phyloP scores from a whole-genome alignment of 1,284 basidiomycete genomes.

The Pseudozyma sp. region DNA sequence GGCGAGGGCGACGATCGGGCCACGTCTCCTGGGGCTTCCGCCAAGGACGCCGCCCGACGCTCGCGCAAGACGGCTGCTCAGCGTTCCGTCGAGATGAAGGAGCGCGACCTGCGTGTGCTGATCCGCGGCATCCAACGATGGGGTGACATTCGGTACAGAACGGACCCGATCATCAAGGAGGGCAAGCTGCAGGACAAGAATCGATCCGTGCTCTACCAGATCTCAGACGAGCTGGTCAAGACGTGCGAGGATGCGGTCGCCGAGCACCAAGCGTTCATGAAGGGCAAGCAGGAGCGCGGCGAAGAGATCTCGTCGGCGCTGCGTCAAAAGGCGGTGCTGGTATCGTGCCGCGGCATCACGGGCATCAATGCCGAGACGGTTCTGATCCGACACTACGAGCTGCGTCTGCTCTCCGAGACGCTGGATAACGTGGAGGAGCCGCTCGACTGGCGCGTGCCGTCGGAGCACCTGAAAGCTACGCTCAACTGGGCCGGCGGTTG shows the following conservation, averaged over 20 bases:
- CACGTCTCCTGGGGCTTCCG: slow-evolving; percentile 53
- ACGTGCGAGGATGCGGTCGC: slow-evolving; percentile 86
- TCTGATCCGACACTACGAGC: slow-evolving; percentile 86
- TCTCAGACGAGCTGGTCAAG: slow-evolving; percentile 90
- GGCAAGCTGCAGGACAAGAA: slow-evolving; percentile 96
- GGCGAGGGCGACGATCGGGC: slow-evolving; percentile 35
- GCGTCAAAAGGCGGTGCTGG: slow-evolving; percentile 93
- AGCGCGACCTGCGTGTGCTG: slow-evolving; percentile 93
- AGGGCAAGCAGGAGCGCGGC: slow-evolving; percentile 75
- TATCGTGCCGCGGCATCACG: slow-evolving; percentile 86
- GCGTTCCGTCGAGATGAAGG: slow-evolving; percentile 94
- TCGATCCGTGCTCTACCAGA: slow-evolving; percentile 87
- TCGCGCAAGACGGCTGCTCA: slow-evolving; percentile 80
- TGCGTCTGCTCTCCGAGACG: slow-evolving; percentile 83
- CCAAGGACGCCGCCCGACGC: slow-evolving; percentile 70
- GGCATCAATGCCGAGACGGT: slow-evolving; percentile 99
- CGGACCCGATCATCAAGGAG: slow-evolving; percentile 91
- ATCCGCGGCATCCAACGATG: slow-evolving; percentile 95
- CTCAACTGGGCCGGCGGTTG: slow-evolving; percentile 96
- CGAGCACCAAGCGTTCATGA: slow-evolving; percentile 77
- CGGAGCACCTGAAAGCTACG: slow-evolving; percentile 91
- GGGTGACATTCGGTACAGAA: slow-evolving; percentile 95
- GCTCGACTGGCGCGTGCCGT: slow-evolving; percentile 85
- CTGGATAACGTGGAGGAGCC: slow-evolving; percentile 75
- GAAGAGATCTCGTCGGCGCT: slow-evolving; percentile 74